Base-by-base conservation (phyloP, 1,139 yeast genomes). In the Debaryomyces subglobosus region DNA sequence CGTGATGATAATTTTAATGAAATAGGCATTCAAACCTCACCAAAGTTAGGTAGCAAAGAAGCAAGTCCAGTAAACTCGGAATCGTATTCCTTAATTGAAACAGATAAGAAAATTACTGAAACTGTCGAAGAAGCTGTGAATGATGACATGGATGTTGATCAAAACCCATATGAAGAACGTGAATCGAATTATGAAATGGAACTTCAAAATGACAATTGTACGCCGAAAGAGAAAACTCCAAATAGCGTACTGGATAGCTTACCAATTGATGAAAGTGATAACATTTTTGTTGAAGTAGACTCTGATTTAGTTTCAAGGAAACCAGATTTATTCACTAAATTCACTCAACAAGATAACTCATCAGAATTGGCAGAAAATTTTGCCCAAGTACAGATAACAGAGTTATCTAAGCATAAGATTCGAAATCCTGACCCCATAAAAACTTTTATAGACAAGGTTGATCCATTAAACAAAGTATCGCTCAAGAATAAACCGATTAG, bases 391-490 rank as follows among this genome's bases (percentile, higher is more conserved):
- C 63, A 70, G 30, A 64, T 75, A 9, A 57, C 68, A 1, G 71
- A 65, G 15, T 29, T 46, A 15, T 37, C 48, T 47, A 45, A 38
- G 44, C 30, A 49, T 24, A 23, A 32, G 36, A 15, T 13, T 35
- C 43, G 43, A n/a, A 47, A 53, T 15, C 50, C 48, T 21, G 61
- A 59, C 45, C 62, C 65, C 5, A 60, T 72, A 15, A 74, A 74
- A 50, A 53, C 62, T 1, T 59, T 74, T 25, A 71, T 75, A 33
- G 79, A 74, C 21, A 73, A 64, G 50, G 65, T 73, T 0, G 81
- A 77, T 53, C 81, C 81, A 1, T 58, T 77, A 23, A 68, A 59
- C 43, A 62, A 69, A 5, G 60, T 71, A 6, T 66, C 79, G 0
- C 68, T 59, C 39, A 67, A 63, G 43, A 67, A 62, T 44, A 68